Percentiles rank a stretch among this genome's conserved stretches.
These are phyloP conservation scores for Suillus lakei DNA, from an alignment of 768 basidiomycete genomes.

Conservation along the genomic window DNA sequence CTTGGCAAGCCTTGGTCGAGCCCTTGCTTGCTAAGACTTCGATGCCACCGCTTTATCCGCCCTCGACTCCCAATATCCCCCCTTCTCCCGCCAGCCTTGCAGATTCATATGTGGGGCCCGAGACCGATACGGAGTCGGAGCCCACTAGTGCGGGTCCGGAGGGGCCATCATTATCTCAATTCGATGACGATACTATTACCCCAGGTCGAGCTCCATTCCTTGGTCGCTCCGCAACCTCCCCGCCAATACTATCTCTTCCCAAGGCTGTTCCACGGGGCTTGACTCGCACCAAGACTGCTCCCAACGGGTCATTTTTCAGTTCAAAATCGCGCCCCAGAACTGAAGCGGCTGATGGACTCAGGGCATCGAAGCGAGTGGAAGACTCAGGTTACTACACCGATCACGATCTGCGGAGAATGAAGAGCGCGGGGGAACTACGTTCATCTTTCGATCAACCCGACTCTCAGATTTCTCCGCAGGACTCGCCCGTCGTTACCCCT, in stretches of 20 bases:
- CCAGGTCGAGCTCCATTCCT: conserved; percentile 62
- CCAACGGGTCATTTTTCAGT: conserved; percentile 58
- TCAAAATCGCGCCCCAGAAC: conserved; percentile 46
- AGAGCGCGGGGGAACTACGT: conserved; percentile 83
- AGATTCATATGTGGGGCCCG: conserved; percentile 50
- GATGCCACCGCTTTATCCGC: conserved; percentile 64
- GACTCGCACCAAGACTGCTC: conserved; percentile 74
- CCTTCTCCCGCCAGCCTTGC: conserved; percentile 50
- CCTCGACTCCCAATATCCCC: conserved; percentile 65
- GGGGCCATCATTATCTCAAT: conserved; percentile 30
- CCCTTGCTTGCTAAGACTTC: conserved; percentile 74
- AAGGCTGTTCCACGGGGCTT: conserved; percentile 48
- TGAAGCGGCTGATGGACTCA: conserved; percentile 29
- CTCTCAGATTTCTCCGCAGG: conserved; percentile 24
- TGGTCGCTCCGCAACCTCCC: conserved; percentile 55
- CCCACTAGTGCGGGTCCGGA: conserved; percentile 45
- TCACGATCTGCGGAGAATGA: conserved; percentile 79
- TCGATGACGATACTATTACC: conserved; percentile 77
- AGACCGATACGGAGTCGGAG: conserved; percentile 59
- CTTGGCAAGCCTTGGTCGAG: conserved; percentile 89
- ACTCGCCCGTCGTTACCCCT: conserved; percentile 38
- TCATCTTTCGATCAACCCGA: conserved; percentile 34
- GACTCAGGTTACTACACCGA: conserved; percentile 51
- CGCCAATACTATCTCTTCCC: conserved; percentile 38
- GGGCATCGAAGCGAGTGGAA: conserved; percentile 33